Evolutionary conservation across 2,329 filamentous ascomycete genomes (phyloP), one percentile per base, ranked within the genome.

Genomic region (Akanthomyces muscarius): DNA sequence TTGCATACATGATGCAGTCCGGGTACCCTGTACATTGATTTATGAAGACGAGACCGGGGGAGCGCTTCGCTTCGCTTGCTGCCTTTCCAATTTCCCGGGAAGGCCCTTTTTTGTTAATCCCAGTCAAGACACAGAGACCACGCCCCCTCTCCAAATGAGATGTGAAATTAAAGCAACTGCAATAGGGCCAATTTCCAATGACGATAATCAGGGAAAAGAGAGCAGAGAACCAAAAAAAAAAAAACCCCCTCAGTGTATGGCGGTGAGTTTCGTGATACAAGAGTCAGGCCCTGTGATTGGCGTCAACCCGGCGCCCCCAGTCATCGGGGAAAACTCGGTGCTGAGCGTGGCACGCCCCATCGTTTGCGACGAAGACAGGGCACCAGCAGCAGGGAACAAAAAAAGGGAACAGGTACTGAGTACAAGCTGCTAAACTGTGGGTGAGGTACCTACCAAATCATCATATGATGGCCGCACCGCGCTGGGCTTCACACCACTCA

Each of bases 311-410:
- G 47, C 16, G 10, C 51, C 30, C 33, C 30, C 30, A 47, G 14
- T 6, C n/a, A 11, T 63, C 61, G 61, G 61, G 54, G 36, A 58
- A 63, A 63, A 45, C 61, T 63, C 61, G 61, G 61, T 51, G 47
- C 53, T 30, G 30, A 33, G 38, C 21, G 25, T 38, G 36, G 7
- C 36, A 38, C 36, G 16, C n/a, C 5, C 44, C 13, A 10, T 18
- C 21, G 36, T 30, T 25, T 36, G 44, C 6, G 44, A 48, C 28
- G 42, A 38, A 28, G 11, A 23, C 23, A 33, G 18, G 33, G 16
- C 13, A 21, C 21, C 1, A 21, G 30, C 30, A 33, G 30, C 30
- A 33, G 30, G 30, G 30, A 8, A 33, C 5, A 8, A 8, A 33
- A 33, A 33, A 30, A 23, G 21, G 18, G 1, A 2, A 7, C 7